These are phyloP conservation scores for Phanerodontia chrysosporium DNA, from an alignment of 768 basidiomycete genomes.

Conservation along the genomic window DNA sequence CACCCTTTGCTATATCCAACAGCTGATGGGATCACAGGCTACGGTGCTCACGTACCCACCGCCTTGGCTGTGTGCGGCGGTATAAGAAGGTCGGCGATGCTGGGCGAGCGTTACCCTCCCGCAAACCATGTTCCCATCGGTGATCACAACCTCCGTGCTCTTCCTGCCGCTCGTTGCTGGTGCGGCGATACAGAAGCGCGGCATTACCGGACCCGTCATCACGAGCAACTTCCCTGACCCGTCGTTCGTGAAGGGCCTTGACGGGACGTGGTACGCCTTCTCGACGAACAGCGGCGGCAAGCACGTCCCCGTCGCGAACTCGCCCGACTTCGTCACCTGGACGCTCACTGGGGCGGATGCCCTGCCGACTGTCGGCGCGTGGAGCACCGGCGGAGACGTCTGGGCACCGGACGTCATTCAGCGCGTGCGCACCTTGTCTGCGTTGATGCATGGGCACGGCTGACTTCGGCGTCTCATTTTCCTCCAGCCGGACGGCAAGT, in stretches of 20 bases:
- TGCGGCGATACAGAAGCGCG: neutral
- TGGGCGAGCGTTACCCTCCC: neutral
- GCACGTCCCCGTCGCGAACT: constrained; percentile 22
- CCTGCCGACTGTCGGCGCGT: constrained; percentile 18
- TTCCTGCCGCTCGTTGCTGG: neutral
- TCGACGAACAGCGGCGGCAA: constrained; percentile 19
- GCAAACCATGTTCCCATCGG: neutral
- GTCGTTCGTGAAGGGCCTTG: constrained; percentile 13
- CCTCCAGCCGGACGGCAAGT: constrained; percentile 8
- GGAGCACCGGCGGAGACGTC: constrained; percentile 9
- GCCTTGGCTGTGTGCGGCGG: neutral
- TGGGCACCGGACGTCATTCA: constrained; percentile 20
- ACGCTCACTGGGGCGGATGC: constrained; percentile 11
- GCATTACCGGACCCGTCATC: constrained; percentile 18
- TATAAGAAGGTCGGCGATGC: neutral
- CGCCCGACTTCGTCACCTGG: constrained; percentile 19
- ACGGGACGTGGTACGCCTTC: constrained; percentile 18
- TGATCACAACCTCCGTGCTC: neutral
- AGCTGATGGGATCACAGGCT: neutral
- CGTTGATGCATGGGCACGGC: neutral
- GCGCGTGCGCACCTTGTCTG: neutral
- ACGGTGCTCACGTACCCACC: neutral
- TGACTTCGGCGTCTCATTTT: neutral
- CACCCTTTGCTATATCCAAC: neutral
- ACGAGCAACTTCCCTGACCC: constrained; percentile 22